phyloP scores from a whole-genome alignment of 257 asterid species.

The Solanum etuberosum region DNA sequence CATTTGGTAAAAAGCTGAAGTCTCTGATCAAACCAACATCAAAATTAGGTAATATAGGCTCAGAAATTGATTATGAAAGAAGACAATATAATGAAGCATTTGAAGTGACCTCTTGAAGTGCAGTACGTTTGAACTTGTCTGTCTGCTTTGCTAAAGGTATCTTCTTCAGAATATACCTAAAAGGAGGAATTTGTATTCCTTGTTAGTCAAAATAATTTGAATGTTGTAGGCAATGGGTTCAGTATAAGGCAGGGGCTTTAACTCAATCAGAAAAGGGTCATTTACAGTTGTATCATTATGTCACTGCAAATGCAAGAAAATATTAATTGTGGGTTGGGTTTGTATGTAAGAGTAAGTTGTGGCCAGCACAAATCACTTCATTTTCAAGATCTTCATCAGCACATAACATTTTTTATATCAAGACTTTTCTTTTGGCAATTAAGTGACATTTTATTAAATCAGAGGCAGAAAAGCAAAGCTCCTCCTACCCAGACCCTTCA shows the following conservation, averaged over 20 bases:
- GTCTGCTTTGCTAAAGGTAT: conserved; percentile 63
- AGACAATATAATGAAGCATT: not conserved
- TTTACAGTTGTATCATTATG: not conserved
- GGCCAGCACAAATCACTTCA: not conserved
- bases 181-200: not conserved
- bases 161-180: conserved; percentile 82
- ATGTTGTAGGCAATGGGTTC: not conserved
- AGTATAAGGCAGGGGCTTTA: not conserved
- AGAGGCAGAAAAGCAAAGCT: not conserved
- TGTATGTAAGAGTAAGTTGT: not conserved
- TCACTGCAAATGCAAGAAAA: not conserved
- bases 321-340: not conserved
- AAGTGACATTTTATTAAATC: not conserved
- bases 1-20: not conserved
- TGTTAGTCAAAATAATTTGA: not conserved
- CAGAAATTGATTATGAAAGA: not conserved
- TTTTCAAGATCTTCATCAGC: not conserved
- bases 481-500: not conserved
- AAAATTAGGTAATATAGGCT: not conserved
- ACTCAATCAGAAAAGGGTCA: not conserved
- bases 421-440: not conserved
- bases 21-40: not conserved
- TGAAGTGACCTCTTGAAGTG: conserved; percentile 67
- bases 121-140: conserved; percentile 67
- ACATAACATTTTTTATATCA: not conserved